Percentiles rank a stretch among this genome's conserved stretches.
phyloP scores from a whole-genome alignment of 192 early-diverging fungal species.

The Podochytrium sp. region DNA sequence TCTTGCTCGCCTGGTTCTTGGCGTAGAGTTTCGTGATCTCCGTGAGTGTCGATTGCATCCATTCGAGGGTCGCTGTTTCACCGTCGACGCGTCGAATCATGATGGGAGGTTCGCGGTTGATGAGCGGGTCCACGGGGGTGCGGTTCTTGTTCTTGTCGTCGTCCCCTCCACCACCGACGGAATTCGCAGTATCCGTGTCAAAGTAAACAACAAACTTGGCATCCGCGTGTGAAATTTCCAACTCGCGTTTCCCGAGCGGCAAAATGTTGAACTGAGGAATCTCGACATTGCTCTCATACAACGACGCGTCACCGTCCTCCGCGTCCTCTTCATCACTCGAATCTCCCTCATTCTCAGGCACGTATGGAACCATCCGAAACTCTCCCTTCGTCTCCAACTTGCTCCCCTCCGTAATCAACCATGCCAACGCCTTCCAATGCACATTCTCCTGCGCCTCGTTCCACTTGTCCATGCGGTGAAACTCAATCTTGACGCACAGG shows the following conservation, averaged over 20 bases:
- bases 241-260: slow-evolving; percentile 30
- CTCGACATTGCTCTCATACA: slow-evolving; percentile 17
- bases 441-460: slow-evolving; percentile 13
- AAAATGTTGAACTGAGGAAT: slow-evolving; percentile 43
- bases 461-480: slow-evolving; percentile 33
- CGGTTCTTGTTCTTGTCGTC: slow-evolving; percentile 15
- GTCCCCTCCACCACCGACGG: not conserved
- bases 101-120: slow-evolving; percentile 39
- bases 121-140: slow-evolving; percentile 4
- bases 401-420: slow-evolving; percentile 27
- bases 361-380: slow-evolving; percentile 31
- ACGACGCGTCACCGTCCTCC: not conserved
- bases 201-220: slow-evolving; percentile 32
- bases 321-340: slow-evolving; percentile 14
- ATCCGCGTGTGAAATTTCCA: slow-evolving; percentile 39
- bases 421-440: slow-evolving; percentile 32
- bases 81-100: slow-evolving; percentile 32
- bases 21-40: slow-evolving; percentile 38
- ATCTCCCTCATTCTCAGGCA: slow-evolving; percentile 30
- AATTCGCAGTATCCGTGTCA: slow-evolving; percentile 16
- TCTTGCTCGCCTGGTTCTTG: slow-evolving; percentile 27
- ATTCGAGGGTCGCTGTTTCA: slow-evolving; percentile 33
- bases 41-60: slow-evolving; percentile 28
- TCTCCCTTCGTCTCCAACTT: slow-evolving; percentile 30
- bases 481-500: slow-evolving; percentile 32